Percentiles rank a stretch among this genome's conserved stretches.
Evolutionary conservation across 2,329 filamentous ascomycete genomes (phyloP).

Genomic region (Aspergillus persii): DNA sequence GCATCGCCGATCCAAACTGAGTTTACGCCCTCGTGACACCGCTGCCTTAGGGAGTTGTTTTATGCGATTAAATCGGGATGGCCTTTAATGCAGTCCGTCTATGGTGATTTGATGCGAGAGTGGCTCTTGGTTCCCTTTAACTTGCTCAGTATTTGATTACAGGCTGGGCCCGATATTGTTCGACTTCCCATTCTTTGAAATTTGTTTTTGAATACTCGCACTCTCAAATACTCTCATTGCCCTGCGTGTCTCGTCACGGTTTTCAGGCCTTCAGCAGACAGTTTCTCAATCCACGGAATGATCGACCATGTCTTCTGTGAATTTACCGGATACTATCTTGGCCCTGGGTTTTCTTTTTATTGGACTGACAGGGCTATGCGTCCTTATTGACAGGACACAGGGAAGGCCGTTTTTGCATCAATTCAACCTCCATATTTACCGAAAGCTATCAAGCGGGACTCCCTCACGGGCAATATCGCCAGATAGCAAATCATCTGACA

Average conservation of each 20-base stretch:
- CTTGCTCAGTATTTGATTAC: not conserved
- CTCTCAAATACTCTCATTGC: not conserved
- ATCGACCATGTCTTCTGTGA: constrained; percentile 18
- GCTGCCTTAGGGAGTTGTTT: not conserved
- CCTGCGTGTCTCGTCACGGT: not conserved
- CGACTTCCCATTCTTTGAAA: not conserved
- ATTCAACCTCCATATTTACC: constrained; percentile 40
- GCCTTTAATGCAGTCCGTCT: not conserved
- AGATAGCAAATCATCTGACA: constrained; percentile 41
- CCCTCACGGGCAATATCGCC: constrained; percentile 54
- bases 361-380: constrained; percentile 23
- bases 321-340: constrained; percentile 21
- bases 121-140: not conserved
- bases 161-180: not conserved
- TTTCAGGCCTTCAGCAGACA: not conserved
- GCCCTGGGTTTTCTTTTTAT: constrained; percentile 22
- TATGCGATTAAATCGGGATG: not conserved
- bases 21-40: not conserved
- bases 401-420: constrained; percentile 41
- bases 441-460: constrained; percentile 50
- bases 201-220: not conserved
- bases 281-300: not conserved
- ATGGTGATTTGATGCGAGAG: not conserved
- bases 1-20: not conserved
- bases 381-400: constrained; percentile 29